These are phyloP conservation scores for Termitomyces sp. DNA, from an alignment of 768 basidiomycete genomes.

Conservation along the genomic window DNA sequence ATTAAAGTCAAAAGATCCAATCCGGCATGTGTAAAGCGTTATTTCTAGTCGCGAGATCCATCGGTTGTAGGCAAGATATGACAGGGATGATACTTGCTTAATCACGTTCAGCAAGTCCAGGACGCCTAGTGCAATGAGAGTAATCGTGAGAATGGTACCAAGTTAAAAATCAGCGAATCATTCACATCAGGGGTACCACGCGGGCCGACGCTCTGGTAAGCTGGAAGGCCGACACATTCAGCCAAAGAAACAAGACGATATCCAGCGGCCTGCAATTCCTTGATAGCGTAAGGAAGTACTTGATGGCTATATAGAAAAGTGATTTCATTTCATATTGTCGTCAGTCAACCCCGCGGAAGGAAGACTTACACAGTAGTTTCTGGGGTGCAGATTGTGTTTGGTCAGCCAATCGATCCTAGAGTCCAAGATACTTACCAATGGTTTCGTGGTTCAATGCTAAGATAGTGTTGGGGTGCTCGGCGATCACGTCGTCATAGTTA, in stretches of 20 bases:
- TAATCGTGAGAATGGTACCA: background rate
- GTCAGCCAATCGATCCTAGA: background rate
- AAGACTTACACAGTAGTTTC: constrained; percentile 31
- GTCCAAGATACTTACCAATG: constrained; percentile 18
- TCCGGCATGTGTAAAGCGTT: background rate
- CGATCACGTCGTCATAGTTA: constrained; percentile 23
- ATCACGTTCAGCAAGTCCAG: constrained; percentile 10
- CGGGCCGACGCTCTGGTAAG: constrained; percentile 28
- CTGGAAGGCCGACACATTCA: constrained; percentile 30
- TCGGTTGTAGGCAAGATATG: background rate
- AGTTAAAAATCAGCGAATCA: background rate
- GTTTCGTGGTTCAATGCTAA: constrained; percentile 40
- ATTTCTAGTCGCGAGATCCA: background rate
- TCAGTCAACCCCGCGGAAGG: background rate
- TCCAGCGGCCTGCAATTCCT: constrained; percentile 28
- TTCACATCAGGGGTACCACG: constrained; percentile 28
- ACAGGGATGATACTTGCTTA: background rate
- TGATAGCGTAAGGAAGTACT: constrained; percentile 33
- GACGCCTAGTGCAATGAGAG: background rate
- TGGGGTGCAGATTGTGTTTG: constrained; percentile 2
- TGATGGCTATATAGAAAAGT: constrained; percentile 20
- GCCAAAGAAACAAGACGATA: constrained; percentile 37
- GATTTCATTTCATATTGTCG: background rate
- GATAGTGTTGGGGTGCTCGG: constrained; percentile 26
- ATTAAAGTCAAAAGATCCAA: background rate